Percentiles rank a stretch among this genome's conserved stretches.
These are phyloP conservation scores for Colletotrichum sp. DNA, from an alignment of 2,329 filamentous ascomycete genomes.

Conservation along the genomic window DNA sequence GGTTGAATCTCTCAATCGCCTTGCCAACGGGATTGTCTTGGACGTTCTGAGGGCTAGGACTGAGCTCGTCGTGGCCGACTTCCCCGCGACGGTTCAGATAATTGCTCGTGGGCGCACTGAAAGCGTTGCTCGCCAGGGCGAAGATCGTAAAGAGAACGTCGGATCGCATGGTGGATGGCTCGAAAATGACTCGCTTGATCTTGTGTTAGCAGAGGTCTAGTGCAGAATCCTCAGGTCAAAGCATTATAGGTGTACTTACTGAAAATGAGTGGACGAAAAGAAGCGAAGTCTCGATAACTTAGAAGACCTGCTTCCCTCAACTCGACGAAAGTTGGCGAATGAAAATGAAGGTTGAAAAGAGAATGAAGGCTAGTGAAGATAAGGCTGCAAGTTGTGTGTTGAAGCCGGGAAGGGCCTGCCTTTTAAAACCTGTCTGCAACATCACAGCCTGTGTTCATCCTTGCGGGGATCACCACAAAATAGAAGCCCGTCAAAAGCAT, in stretches of 20 bases:
- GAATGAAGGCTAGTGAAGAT: background rate
- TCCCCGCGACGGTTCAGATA: background rate
- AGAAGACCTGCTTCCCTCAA: background rate
- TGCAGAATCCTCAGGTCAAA: background rate
- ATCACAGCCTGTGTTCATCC: background rate
- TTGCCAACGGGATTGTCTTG: background rate
- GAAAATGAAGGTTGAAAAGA: background rate
- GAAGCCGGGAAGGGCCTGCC: background rate
- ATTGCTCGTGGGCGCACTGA: background rate
- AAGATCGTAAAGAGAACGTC: background rate
- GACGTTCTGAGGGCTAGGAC: background rate
- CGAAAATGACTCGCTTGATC: background rate
- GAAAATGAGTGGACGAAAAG: background rate
- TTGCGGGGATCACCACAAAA: background rate
- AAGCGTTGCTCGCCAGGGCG: background rate
- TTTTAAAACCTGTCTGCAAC: background rate
- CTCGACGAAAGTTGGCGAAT: background rate
- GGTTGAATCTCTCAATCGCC: conserved; percentile 7
- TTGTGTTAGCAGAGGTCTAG: background rate
- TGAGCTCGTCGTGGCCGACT: background rate
- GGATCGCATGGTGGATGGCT: background rate
- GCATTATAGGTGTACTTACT: background rate
- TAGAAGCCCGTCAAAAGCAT: background rate
- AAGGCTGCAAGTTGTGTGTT: background rate
- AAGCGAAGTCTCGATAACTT: background rate